A percentile compares a stretch with the other conserved stretches of the same genome.
These are phyloP conservation scores for Plasmopara viticola DNA, from an alignment of 352 stramenopile genomes.

Conservation along the genomic window DNA sequence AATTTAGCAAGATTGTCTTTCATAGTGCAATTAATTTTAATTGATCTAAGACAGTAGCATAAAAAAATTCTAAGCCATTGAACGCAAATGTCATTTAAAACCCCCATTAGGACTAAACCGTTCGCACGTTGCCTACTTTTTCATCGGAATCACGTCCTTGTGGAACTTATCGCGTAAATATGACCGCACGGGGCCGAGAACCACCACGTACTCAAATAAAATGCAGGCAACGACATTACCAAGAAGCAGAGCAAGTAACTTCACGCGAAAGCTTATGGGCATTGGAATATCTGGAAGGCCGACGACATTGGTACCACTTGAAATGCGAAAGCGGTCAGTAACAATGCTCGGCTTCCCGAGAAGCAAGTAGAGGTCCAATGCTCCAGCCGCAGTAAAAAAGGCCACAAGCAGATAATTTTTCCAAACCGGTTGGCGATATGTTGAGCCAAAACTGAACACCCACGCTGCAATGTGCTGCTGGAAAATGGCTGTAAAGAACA, in stretches of 20 bases:
- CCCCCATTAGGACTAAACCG: no score
- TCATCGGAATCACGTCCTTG: constrained; percentile 52
- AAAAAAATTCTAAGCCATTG: no score
- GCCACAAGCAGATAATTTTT: constrained; percentile 45
- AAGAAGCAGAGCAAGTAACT: constrained; percentile 51
- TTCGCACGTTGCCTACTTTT: constrained; percentile 28
- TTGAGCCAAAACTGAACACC: constrained; percentile 49
- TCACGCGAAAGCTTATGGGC: constrained; percentile 48
- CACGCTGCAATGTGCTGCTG: constrained; percentile 63
- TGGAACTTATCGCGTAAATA: constrained; percentile 61
- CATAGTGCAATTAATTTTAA: no score
- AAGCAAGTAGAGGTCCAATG: constrained; percentile 45
- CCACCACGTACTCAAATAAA: constrained; percentile 58
- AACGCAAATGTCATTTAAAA: no score
- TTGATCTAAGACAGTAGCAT: no score
- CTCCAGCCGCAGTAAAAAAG: no score
- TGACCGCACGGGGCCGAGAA: constrained; percentile 58
- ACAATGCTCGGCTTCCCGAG: constrained; percentile 50
- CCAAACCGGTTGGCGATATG: constrained; percentile 58
- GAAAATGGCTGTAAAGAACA: constrained; percentile 60
- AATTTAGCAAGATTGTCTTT: no score
- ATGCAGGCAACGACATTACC: constrained; percentile 45
- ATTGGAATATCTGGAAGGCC: constrained; percentile 62
- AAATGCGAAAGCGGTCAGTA: constrained; percentile 64
- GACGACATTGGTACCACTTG: constrained; percentile 73